Evolutionary conservation across 2,329 filamentous ascomycete genomes (phyloP), one percentile per base, ranked within the genome.

Genomic region (Plenodomus lindquistii): DNA sequence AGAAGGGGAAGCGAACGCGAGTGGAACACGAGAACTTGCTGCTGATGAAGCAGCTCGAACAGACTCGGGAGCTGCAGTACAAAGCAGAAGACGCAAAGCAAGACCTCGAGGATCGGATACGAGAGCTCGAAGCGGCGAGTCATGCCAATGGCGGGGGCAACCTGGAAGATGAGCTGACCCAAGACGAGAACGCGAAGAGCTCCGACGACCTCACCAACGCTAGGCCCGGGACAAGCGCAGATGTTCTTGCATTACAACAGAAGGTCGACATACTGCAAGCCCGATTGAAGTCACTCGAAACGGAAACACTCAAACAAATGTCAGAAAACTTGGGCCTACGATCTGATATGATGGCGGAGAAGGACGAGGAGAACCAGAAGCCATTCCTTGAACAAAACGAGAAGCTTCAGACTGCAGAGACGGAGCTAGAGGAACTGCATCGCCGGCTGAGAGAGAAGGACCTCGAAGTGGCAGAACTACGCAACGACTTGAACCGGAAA

Each of bases 11-110:
- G 38, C 68, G 75, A 16, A 76, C 75, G 35, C 69, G 77, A 31
- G 70, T 78, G 10, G 77, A 79, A 50, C 74, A 79, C 47, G 77
- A 80, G 35, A 75, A 77, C 22, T 65, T 77, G 11, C 59, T 77
- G 15, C 69, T 78, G 1, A 69, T 73, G 50, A 75, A 79, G 49
- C 76, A 78, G 53, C 66, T 76, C 8, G 76, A 79, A 46, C 75
- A 77, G 34, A 75, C 75, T 29, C 68, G 72, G 18, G 77, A 79
- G 46, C 62, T 78, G 21, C 75, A 79, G 44, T 73, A 74, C 45
- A 73, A 74, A 21, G 76, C 77, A 21, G 75, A 79, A 42, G 76
- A 79, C 39, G 72, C 70, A 2, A 75, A 77, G 24, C 70, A 74
- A 40, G 77, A 79, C 39, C 69, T 79, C 6, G 74, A 78, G 52